These are phyloP conservation scores for Trichoderma virens DNA, from an alignment of 495 filamentous ascomycete genomes.

Conservation along the genomic window DNA sequence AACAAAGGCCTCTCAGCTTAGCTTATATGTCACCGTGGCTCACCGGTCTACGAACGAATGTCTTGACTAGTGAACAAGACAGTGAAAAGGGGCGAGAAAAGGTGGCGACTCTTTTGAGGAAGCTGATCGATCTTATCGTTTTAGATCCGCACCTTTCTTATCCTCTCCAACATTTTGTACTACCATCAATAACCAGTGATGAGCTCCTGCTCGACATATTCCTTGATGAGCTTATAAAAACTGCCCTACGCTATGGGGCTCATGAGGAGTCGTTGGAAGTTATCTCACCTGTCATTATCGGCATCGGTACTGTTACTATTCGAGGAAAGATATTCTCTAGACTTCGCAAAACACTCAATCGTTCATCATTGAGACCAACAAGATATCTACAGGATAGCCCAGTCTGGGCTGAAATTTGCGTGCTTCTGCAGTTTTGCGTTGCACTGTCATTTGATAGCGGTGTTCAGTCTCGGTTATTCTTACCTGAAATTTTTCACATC, in stretches of 20 bases:
- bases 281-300: conserved; percentile 50
- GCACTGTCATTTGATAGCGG: conserved; percentile 58
- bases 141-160: conserved; percentile 48
- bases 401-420: conserved; percentile 57
- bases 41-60: conserved; percentile 44
- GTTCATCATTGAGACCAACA: conserved; percentile 54
- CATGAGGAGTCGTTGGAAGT: conserved; percentile 51
- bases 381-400: conserved; percentile 53
- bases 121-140: conserved; percentile 53
- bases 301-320: conserved; percentile 53
- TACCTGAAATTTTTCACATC: conserved; percentile 60
- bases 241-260: conserved; percentile 46
- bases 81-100: conserved; percentile 54
- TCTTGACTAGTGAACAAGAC: conserved; percentile 48
- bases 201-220: conserved; percentile 55
- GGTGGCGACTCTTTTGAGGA: conserved; percentile 51
- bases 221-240: conserved; percentile 54
- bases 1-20: conserved; percentile 55
- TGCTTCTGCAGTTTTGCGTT: conserved; percentile 54
- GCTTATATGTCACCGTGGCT: conserved; percentile 64
- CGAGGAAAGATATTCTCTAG: conserved; percentile 53
- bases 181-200: conserved; percentile 54
- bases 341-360: conserved; percentile 54
- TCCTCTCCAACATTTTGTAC: conserved; percentile 51
- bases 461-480: conserved; percentile 53